A percentile compares a stretch with the other conserved stretches of the same genome.
Conservation (phyloP, 2,329 filamentous ascomycete genomes). For the Neonectria coccinea region DNA sequence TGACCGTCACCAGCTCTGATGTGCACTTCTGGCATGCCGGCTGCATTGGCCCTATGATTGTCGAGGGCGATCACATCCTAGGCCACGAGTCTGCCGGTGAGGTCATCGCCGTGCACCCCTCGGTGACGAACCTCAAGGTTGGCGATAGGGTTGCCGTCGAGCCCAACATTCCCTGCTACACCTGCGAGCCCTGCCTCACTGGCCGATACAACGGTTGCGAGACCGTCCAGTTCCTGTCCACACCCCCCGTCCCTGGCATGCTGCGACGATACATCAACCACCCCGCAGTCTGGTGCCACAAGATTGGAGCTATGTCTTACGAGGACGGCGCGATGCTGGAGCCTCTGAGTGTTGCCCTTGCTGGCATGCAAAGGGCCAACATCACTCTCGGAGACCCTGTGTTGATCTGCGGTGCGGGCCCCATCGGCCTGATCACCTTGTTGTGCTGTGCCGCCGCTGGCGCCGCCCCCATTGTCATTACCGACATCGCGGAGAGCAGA, state of each 20-base stretch:
- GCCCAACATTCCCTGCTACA: slow-evolving; percentile 91
- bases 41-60: slow-evolving; percentile 96
- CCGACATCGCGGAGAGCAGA: slow-evolving; percentile 90
- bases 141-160: slow-evolving; percentile 95
- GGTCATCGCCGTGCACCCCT: slow-evolving; percentile 83
- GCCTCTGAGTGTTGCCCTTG: slow-evolving; percentile 88
- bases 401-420: slow-evolving; percentile 90
- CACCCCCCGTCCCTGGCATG: slow-evolving; percentile 88
- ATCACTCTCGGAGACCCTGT: slow-evolving; percentile 88
- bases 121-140: slow-evolving; percentile 80
- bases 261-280: slow-evolving; percentile 95
- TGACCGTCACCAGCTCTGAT: slow-evolving; percentile 72
- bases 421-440: slow-evolving; percentile 90
- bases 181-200: slow-evolving; percentile 90
- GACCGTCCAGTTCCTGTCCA: slow-evolving; percentile 86
- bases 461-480: slow-evolving; percentile 91
- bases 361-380: slow-evolving; percentile 85
- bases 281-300: slow-evolving; percentile 94
- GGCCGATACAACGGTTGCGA: slow-evolving; percentile 97
- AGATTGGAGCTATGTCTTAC: slow-evolving; percentile 91
- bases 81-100: slow-evolving; percentile 94
- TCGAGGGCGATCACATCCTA: slow-evolving; percentile 87
- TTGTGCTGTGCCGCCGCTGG: slow-evolving; percentile 88
- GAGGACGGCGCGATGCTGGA: slow-evolving; percentile 93
- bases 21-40: slow-evolving; percentile 98